Evolutionary conservation across 257 asterid species (phyloP).

Genomic region (Penstemon newberryi): DNA sequence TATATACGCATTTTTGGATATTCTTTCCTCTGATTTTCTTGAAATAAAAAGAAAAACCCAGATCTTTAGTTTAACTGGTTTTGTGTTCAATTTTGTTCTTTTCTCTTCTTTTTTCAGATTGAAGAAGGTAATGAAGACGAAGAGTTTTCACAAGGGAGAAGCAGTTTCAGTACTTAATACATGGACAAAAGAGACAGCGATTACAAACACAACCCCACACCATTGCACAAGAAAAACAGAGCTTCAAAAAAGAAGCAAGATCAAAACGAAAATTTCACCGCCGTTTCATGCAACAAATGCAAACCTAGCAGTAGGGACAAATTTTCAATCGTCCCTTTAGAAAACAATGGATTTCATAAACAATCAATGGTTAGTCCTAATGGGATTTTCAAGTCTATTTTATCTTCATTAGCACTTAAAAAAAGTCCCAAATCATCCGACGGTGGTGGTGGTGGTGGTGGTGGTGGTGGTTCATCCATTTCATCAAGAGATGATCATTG

Average conservation of each 20-base stretch:
- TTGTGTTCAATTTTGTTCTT: neutral
- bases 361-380: slow-evolving; percentile 69
- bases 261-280: slow-evolving; percentile 33
- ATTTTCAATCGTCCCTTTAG: slow-evolving; percentile 63
- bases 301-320: slow-evolving; percentile 75
- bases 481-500: slow-evolving; percentile 69
- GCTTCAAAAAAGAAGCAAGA: slow-evolving; percentile 37
- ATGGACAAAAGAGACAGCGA: slow-evolving; percentile 30
- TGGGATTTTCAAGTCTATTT: slow-evolving; percentile 63
- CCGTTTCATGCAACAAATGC: slow-evolving; percentile 85
- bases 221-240: slow-evolving; percentile 40
- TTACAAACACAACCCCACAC: slow-evolving; percentile 55
- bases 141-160: slow-evolving; percentile 60
- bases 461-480: slow-evolving; percentile 36
- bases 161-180: slow-evolving; percentile 56
- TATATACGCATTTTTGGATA: too few relatives aligned
- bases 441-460: too few relatives aligned
- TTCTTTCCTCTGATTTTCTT: neutral
- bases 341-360: slow-evolving; percentile 39
- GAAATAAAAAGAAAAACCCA: neutral
- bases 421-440: slow-evolving; percentile 60
- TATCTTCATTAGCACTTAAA: slow-evolving; percentile 54
- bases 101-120: slow-evolving; percentile 45
- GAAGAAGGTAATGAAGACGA: slow-evolving; percentile 96
- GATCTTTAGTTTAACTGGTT: neutral